A percentile compares a stretch with the other conserved stretches of the same genome.
Evolutionary conservation across 2,329 filamentous ascomycete genomes (phyloP).

Genomic region (Venturia carpophila): DNA sequence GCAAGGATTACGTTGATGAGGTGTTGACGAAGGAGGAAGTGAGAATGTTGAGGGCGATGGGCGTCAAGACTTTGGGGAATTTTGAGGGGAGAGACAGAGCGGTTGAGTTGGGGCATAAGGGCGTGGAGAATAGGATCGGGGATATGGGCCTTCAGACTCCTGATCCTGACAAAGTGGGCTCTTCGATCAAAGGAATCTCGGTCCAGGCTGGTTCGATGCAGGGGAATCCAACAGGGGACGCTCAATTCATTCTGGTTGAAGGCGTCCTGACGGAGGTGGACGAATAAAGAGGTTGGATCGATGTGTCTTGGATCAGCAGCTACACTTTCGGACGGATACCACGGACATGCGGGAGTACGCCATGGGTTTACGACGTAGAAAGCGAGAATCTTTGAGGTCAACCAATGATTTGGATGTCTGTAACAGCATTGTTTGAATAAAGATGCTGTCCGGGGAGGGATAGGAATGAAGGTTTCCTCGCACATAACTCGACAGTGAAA

Average conservation of each 20-base stretch:
- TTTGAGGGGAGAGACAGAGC: conserved; percentile 4
- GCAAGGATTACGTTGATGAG: not conserved
- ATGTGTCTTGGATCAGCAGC: not conserved
- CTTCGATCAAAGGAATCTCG: not conserved
- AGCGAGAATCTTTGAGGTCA: too few relatives aligned
- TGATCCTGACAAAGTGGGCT: not conserved
- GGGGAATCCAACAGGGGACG: too few relatives aligned
- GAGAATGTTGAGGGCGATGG: not conserved
- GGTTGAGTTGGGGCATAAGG: not conserved
- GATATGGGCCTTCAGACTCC: not conserved
- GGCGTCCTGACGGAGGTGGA: not conserved
- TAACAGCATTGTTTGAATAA: too few relatives aligned
- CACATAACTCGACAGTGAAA: not conserved
- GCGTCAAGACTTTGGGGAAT: not conserved
- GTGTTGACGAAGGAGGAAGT: not conserved
- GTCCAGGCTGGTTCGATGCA: not conserved
- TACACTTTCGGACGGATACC: not conserved
- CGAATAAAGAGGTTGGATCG: not conserved
- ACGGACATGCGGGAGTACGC: not conserved
- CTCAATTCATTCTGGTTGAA: not conserved
- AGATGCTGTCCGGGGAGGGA: too few relatives aligned
- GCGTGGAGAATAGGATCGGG: not conserved
- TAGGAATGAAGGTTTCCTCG: not conserved
- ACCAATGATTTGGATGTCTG: too few relatives aligned
- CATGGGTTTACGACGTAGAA: not conserved